Percentiles rank a stretch among this genome's conserved stretches.
These are phyloP conservation scores for Dendrobium catenatum DNA, from an alignment of 106 monocot genomes.

Conservation along the genomic window DNA sequence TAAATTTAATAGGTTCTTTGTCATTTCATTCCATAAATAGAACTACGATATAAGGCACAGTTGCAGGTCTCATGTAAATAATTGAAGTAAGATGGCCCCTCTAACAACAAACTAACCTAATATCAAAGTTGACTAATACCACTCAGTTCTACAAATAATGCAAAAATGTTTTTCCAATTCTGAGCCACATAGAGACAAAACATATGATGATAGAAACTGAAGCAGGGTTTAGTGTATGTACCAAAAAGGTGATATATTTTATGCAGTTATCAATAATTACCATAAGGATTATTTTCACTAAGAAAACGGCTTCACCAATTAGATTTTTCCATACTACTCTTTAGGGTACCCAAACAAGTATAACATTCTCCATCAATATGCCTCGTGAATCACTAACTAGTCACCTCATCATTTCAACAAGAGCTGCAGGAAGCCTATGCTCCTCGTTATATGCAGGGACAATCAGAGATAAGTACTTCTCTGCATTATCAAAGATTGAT, in stretches of 20 bases:
- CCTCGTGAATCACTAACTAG: slow-evolving; percentile 8
- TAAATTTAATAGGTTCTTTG: background rate
- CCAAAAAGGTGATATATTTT: background rate
- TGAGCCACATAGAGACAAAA: background rate
- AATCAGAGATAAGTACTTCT: slow-evolving; percentile 91
- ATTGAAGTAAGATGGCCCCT: background rate
- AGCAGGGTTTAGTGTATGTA: background rate
- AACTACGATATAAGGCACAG: background rate
- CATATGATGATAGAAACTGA: background rate
- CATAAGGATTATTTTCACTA: background rate
- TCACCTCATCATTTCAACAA: slow-evolving; percentile 81
- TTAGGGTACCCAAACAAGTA: background rate
- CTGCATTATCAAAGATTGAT: slow-evolving; percentile 88
- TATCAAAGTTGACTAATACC: background rate
- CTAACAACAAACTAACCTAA: background rate
- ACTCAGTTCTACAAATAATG: background rate
- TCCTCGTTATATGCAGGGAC: slow-evolving; percentile 94
- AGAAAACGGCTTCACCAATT: background rate
- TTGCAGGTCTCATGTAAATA: background rate
- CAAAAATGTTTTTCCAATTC: background rate
- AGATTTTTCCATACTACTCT: background rate
- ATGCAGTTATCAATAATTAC: background rate
- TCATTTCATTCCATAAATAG: background rate
- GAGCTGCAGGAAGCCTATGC: slow-evolving; percentile 80
- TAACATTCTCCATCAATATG: background rate